Conservation (phyloP, 2,329 filamentous ascomycete genomes). For the Hirsutella thompsonii region DNA sequence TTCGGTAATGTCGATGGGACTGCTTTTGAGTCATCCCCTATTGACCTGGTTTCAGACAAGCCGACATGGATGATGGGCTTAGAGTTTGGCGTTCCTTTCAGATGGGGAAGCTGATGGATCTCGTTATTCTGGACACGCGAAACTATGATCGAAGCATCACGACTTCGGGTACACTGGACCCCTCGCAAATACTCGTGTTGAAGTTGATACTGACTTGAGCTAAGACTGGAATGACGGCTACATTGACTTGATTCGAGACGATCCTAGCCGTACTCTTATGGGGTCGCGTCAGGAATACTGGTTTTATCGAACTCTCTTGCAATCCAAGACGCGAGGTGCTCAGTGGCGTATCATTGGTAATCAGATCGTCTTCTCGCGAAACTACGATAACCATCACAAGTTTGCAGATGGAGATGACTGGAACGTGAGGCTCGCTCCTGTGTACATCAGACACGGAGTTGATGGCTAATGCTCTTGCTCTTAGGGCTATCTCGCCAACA, state of each 20-base stretch:
- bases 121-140: slow-evolving; percentile 57
- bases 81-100: slow-evolving; percentile 56
- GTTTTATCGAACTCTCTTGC: slow-evolving; percentile 50
- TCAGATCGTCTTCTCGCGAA: slow-evolving; percentile 53
- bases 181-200: not conserved
- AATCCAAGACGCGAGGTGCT: slow-evolving; percentile 50
- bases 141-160: slow-evolving; percentile 58
- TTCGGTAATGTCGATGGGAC: slow-evolving; percentile 11
- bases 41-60: slow-evolving; percentile 26
- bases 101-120: slow-evolving; percentile 51
- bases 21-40: no score
- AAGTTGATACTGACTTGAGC: slow-evolving; percentile 4
- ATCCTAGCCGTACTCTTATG: slow-evolving; percentile 58
- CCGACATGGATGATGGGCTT: slow-evolving; percentile 56
- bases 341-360: slow-evolving; percentile 61
- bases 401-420: slow-evolving; percentile 19
- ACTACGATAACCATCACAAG: slow-evolving; percentile 21
- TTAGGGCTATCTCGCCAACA: slow-evolving; percentile 53
- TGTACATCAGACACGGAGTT: no score
- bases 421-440: slow-evolving; percentile 23
- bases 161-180: slow-evolving; percentile 14
- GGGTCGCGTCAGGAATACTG: slow-evolving; percentile 61
- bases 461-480: no score
- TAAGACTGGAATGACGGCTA: slow-evolving; percentile 45
- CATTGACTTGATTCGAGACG: slow-evolving; percentile 47